phyloP scores from a whole-genome alignment of 2,329 filamentous ascomycete genomes.

The Aureobasidium sp. region DNA sequence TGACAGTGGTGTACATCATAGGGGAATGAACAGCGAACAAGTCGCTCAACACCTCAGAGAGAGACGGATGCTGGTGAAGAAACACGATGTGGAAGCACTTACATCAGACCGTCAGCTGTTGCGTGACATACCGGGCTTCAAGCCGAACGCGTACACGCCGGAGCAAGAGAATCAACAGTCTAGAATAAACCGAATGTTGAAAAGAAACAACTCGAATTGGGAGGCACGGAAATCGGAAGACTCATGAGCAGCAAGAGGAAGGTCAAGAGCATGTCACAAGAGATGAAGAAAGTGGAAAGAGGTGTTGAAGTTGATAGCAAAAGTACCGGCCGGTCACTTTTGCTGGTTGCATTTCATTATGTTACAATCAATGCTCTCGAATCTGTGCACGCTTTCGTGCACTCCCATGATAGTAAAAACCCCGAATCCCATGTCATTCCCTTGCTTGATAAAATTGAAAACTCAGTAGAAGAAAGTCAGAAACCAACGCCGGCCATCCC shows the following conservation, averaged over 20 bases:
- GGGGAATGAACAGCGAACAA: not conserved
- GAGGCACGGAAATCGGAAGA: too few species aligned
- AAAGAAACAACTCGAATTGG: too few species aligned
- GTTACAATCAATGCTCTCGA: constrained; percentile 27
- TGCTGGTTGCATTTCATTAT: constrained; percentile 24
- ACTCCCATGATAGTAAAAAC: constrained; percentile 16
- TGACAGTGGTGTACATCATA: not conserved
- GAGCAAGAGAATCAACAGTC: too few species aligned
- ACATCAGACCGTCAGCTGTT: not conserved
- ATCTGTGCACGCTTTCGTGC: constrained; percentile 20
- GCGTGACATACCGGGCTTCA: constrained; percentile 4
- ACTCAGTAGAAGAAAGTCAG: constrained; percentile 14
- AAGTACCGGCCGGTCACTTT: not conserved
- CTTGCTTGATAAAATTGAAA: constrained; percentile 10
- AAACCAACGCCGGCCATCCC: constrained; percentile 15
- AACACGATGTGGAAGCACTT: not conserved
- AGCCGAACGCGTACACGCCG: not conserved
- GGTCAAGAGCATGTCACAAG: constrained; percentile 1
- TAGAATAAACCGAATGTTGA: too few species aligned
- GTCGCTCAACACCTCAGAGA: not conserved
- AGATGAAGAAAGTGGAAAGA: not conserved
- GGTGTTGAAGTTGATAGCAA: constrained; percentile 5
- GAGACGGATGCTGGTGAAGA: not conserved
- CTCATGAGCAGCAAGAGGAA: too few species aligned
- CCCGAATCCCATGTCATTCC: constrained; percentile 17